phyloP scores from a whole-genome alignment of 2,329 filamentous ascomycete species.

The Phoma herbarum region DNA sequence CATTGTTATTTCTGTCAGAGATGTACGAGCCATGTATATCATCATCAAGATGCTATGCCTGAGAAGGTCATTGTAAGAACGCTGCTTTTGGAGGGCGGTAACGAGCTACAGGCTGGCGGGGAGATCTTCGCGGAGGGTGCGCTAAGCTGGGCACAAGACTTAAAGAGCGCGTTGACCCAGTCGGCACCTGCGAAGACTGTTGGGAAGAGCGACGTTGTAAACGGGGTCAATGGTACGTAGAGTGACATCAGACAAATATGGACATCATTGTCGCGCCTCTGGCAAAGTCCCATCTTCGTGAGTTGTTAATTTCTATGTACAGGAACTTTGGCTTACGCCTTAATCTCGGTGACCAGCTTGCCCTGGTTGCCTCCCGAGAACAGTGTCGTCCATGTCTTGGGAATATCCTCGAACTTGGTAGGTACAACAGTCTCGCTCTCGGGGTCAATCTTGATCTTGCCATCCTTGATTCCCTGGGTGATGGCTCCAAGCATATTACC shows the following conservation, averaged over 20 bases:
- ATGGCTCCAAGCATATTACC: slow-evolving; percentile 37
- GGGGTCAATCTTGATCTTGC: slow-evolving; percentile 56
- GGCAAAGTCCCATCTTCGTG: background rate
- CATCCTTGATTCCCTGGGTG: slow-evolving; percentile 49
- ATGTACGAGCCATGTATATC: slow-evolving; percentile 54
- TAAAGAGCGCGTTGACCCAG: slow-evolving; percentile 27
- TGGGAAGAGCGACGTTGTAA: background rate
- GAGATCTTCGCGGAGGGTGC: slow-evolving; percentile 53
- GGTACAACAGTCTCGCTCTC: slow-evolving; percentile 60
- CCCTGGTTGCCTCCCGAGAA: slow-evolving; percentile 59
- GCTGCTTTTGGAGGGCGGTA: slow-evolving; percentile 49
- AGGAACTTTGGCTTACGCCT: background rate
- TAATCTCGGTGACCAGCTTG: slow-evolving; percentile 56
- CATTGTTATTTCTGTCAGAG: slow-evolving; percentile 51
- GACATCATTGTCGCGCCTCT: too few species aligned
- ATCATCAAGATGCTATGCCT: slow-evolving; percentile 52
- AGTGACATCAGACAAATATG: too few species aligned
- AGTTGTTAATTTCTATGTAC: background rate
- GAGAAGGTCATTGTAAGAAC: slow-evolving; percentile 53
- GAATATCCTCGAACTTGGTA: slow-evolving; percentile 59
- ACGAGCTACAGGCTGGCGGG: slow-evolving; percentile 44
- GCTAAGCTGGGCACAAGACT: slow-evolving; percentile 45
- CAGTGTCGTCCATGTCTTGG: slow-evolving; percentile 59
- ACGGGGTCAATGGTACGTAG: slow-evolving; percentile 1
- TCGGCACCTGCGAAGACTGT: background rate